phyloP scores from a whole-genome alignment of 495 filamentous ascomycete species.

The Opeltia flavorubescens region DNA sequence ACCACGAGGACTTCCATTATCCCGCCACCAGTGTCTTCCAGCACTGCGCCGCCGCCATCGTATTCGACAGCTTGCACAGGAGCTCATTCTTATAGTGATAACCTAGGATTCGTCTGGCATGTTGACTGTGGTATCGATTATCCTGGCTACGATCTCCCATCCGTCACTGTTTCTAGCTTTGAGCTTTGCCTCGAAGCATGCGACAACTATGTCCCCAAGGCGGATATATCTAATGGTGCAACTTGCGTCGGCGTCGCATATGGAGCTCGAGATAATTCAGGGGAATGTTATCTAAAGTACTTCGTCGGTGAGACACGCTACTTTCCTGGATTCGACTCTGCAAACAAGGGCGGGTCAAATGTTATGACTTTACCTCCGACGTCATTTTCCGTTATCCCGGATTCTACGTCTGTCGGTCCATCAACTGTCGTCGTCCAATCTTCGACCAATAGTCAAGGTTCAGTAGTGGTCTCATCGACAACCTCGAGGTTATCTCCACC shows the following conservation, averaged over 20 bases:
- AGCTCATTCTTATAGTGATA: neutral
- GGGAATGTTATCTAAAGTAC: constrained; percentile 7
- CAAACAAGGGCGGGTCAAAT: too few species aligned
- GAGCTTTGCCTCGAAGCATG: neutral
- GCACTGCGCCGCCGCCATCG: too few species aligned
- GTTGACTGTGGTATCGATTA: neutral
- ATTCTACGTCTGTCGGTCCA: too few species aligned
- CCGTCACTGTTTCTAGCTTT: neutral
- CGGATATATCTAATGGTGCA: neutral
- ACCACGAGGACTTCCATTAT: neutral
- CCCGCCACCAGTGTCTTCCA: neutral
- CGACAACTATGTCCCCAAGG: neutral
- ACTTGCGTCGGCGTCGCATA: neutral
- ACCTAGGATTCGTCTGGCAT: neutral
- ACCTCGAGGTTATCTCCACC: neutral
- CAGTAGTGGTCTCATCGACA: neutral
- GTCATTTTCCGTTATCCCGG: too few species aligned
- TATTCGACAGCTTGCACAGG: too few species aligned
- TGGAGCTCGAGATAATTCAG: neutral
- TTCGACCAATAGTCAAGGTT: neutral
- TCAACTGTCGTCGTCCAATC: neutral
- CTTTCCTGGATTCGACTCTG: too few species aligned
- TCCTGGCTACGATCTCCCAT: constrained; percentile 1
- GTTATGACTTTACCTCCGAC: too few species aligned
- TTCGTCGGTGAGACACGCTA: too few species aligned